Evolutionary conservation across 2,329 filamentous ascomycete species (phyloP).

Genomic region (Neofusicoccum umdonicola): DNA sequence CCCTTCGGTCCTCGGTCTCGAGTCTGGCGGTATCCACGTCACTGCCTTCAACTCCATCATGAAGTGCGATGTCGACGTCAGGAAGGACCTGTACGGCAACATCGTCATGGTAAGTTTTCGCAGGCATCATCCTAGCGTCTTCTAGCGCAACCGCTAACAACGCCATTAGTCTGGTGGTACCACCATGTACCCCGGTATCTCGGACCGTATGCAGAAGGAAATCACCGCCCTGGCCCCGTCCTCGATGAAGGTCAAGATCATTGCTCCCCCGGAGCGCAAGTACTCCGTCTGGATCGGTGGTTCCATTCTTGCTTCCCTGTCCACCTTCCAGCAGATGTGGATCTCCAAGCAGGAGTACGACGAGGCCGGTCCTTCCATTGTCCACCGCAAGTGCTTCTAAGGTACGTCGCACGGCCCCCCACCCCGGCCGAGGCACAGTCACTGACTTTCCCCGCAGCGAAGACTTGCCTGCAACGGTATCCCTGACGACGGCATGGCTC

Average conservation of each 20-base stretch:
- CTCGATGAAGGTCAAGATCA: conserved; percentile 99
- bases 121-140: not conserved
- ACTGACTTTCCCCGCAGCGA: conserved; percentile 26
- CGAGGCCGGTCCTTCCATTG: conserved; percentile 98
- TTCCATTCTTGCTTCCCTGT: conserved; percentile 98
- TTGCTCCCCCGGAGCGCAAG: conserved; percentile 99
- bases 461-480: conserved; percentile 10
- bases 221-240: conserved; percentile 98
- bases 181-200: conserved; percentile 99
- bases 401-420: conserved; percentile 45
- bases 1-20: conserved; percentile 95
- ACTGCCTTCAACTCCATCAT: conserved; percentile 99
- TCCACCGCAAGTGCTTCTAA: conserved; percentile 99
- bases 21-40: conserved; percentile 98
- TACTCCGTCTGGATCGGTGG: conserved; percentile 99
- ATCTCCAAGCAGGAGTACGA: conserved; percentile 99
- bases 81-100: conserved; percentile 99
- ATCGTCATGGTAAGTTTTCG: conserved; percentile 90
- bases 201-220: conserved; percentile 99
- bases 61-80: conserved; percentile 99
- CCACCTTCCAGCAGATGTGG: conserved; percentile 99
- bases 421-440: not conserved
- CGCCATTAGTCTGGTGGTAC: conserved; percentile 91
- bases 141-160: conserved; percentile 34
- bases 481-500: conserved; percentile 14